Percentiles rank a stretch among this genome's conserved stretches.
Conservation (phyloP, 345 rosid genomes). For the Eucalyptus paniculata region DNA sequence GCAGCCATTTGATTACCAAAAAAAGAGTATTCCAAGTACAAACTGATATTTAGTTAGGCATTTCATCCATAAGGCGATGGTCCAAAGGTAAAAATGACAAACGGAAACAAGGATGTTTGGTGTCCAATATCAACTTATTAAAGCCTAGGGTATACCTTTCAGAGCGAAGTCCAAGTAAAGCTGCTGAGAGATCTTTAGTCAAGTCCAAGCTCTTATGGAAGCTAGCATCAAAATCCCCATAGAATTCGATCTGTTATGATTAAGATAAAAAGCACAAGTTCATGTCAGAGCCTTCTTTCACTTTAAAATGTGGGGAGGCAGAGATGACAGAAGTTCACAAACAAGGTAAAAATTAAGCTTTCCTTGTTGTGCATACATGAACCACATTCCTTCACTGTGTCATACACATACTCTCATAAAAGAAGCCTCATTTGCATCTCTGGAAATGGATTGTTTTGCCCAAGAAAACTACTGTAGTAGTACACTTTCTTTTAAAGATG, state of each 20-base stretch:
- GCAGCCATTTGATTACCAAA: not conserved
- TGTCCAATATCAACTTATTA: not conserved
- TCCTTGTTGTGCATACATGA: not conserved
- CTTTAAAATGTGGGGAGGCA: not conserved
- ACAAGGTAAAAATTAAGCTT: not conserved
- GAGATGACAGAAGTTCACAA: not conserved
- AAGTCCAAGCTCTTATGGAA: conserved; percentile 89
- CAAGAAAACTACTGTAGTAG: not conserved
- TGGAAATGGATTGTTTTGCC: not conserved
- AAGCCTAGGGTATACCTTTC: conserved; percentile 28
- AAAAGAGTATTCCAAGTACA: not conserved
- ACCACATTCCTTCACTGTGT: not conserved
- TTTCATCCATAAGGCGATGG: not conserved
- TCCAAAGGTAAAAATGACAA: not conserved
- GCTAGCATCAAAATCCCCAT: conserved; percentile 79
- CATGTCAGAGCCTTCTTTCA: not conserved
- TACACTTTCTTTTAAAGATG: not conserved
- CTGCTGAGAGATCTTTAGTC: conserved; percentile 76
- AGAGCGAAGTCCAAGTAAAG: conserved; percentile 81
- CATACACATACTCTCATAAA: not conserved
- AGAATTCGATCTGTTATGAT: conserved; percentile 59
- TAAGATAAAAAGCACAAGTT: not conserved
- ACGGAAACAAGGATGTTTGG: not conserved
- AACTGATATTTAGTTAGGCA: not conserved
- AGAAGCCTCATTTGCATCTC: not conserved